Percentiles rank a stretch among this genome's conserved stretches.
These are phyloP conservation scores for Grosmannia serpens DNA, from an alignment of 2,329 filamentous ascomycete genomes.

Conservation along the genomic window DNA sequence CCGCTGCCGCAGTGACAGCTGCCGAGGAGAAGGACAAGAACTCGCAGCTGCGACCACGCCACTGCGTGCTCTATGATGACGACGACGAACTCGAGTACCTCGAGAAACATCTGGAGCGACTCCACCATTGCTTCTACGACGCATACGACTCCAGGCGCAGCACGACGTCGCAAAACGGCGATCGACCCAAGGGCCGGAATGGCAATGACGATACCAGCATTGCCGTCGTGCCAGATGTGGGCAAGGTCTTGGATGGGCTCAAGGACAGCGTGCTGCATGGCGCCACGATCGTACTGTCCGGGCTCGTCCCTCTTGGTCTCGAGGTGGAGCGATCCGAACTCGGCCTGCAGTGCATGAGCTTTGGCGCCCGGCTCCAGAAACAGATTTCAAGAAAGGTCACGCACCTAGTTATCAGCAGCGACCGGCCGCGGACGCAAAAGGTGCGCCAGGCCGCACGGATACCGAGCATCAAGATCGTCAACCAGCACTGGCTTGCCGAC, in stretches of 20 bases:
- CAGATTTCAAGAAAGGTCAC: constrained; percentile 53
- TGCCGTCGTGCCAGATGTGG: constrained; percentile 56
- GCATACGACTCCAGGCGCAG: constrained; percentile 55
- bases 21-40: constrained; percentile 8
- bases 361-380: constrained; percentile 57
- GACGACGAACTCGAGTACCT: constrained; percentile 73
- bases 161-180: constrained; percentile 21
- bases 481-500: constrained; percentile 77
- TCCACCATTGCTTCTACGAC: constrained; percentile 74
- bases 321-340: constrained; percentile 76
- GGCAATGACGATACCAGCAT: constrained; percentile 30
- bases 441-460: constrained; percentile 76
- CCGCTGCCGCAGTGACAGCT: constrained; percentile 10
- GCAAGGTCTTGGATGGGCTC: constrained; percentile 68
- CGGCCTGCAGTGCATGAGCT: constrained; percentile 73
- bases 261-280: constrained; percentile 67
- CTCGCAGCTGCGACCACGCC: constrained; percentile 31
- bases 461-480: constrained; percentile 78
- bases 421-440: constrained; percentile 74
- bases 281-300: constrained; percentile 75
- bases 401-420: constrained; percentile 61
- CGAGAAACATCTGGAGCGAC: constrained; percentile 59
- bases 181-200: constrained; percentile 4
- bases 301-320: constrained; percentile 72
- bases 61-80: constrained; percentile 76